Conservation (phyloP, 2,329 filamentous ascomycete species). For the Thielaviopsis populi region DNA sequence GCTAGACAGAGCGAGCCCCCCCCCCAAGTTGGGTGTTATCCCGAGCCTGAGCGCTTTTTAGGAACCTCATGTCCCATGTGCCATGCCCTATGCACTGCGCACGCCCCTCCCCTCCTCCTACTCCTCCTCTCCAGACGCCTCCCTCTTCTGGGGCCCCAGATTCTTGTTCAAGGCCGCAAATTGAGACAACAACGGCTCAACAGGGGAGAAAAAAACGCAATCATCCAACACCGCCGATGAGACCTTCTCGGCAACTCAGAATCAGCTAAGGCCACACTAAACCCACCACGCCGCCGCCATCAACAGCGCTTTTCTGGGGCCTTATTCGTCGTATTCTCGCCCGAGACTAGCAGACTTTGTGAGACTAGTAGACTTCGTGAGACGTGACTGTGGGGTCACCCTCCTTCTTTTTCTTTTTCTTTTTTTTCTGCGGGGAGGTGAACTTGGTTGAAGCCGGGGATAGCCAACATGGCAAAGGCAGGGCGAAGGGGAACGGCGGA, state of each 20-base stretch:
- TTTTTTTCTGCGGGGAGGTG: not conserved
- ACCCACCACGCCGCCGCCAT: not conserved
- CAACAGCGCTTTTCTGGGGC: not conserved
- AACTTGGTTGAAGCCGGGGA: not conserved
- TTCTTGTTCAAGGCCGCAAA: not conserved
- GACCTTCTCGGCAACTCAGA: not conserved
- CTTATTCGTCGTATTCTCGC: not conserved
- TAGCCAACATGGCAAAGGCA: not conserved
- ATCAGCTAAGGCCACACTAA: not conserved
- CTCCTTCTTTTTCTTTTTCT: not conserved
- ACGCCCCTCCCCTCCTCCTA: not conserved
- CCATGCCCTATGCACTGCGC: not conserved
- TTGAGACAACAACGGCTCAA: not conserved
- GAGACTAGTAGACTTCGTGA: not conserved
- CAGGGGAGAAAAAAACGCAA: not conserved
- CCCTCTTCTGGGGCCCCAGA: constrained; percentile 1
- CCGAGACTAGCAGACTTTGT: not conserved
- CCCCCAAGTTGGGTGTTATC: not conserved
- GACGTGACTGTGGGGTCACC: not conserved
- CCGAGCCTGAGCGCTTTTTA: not conserved
- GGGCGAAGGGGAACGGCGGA: not conserved
- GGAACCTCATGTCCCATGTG: not conserved
- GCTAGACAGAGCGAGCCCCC: not conserved
- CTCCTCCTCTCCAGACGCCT: not conserved
- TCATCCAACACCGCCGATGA: not conserved